Evolutionary conservation across 1,284 basidiomycete genomes (phyloP), one percentile per base, ranked within the genome.

Genomic region (Malassezia obtusa): DNA sequence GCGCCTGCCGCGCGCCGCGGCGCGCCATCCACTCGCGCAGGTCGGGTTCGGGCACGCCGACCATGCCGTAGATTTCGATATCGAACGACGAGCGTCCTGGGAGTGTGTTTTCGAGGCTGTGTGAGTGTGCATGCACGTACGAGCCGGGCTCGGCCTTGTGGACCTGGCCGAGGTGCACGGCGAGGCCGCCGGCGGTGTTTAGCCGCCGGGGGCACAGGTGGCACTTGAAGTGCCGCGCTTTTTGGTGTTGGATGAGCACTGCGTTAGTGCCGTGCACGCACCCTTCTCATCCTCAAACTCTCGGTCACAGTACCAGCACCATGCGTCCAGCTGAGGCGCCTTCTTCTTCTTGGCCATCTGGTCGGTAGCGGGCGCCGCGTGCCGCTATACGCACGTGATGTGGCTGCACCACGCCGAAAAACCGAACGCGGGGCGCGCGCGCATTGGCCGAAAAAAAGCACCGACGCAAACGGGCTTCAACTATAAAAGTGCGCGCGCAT

Each of bases 11-110:
- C 22, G 58, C 58, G 3, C 59, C 59, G 11, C 60, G 46, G 89
- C 94, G 67, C 85, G 83, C 53, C 73, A 89, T 90, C 81, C 92
- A 98, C 75, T 92, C 90, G 25, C 84, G 88, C 26, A 94, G 81
- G 74, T 95, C 92, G 33, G 87, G 86, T 6, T 85, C 86, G 5
- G 91, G 91, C 51, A 96, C 89, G 56, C 92, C 92, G 73, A 92
- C 91, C 94, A 99, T 98, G 24, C 94, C 92, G 69, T 96, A 98
- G 54, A 99, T 98, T 76, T 99, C 94, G 47, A 98, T 86, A 74
- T 96, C 92, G 70, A 96, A 96, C 1, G 91, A 89, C 76, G 95
- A 92, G 36, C 94, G 83, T 9, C 90, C 92, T 2, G 91, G 90
- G 0, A 98, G 78, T 0, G 92, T 91, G 75, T 96, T 98, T 54